Base-by-base conservation (phyloP, 805 yeast species). In the Nakazawaea sp. region DNA sequence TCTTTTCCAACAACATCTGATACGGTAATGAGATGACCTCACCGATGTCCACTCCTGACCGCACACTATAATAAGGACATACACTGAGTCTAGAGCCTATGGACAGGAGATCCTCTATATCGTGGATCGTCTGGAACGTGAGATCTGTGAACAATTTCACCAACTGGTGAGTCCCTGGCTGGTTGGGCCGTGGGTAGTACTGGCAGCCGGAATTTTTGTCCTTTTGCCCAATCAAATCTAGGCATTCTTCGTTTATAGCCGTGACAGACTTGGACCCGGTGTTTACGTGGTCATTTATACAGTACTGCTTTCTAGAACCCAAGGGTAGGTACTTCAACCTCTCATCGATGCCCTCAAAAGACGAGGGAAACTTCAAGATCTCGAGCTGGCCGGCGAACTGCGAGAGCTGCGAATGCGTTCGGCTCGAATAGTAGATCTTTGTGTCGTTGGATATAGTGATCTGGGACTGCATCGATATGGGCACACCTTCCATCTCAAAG, bases 21-120 rank as follows among this genome's bases (percentile, higher is more conserved):
- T 89, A 89, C 0, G 97, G 97, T 30, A 90, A 61, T 0, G 96
- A 78, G 1, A 89, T 66, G 0, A 89, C 75, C 47, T 89, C 97
- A 0, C 87, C 72, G 13, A 64, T 46, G 2, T 70, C 67, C 1
- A 75, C 50, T 2, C 78, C 75, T 5, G 64, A 66, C 27, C 95
- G 63, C 0, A 78, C 63, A 0, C 87, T 78, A 50, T 89, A 89
- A 54, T 89, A 90, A 0, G 97, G 96, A 50, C 97, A 89, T 0
- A 78, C 63, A 4, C 66, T 62, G 25, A 75, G 52, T 3, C 64
- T 49, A 16, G 61, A 52, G 0, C 97, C 97, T 3, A 84, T 49
- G 0, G 50, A 45, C 2, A 68, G 77, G 25, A 88, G 58, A 35
- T 87, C 95, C 55, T 89, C 96, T 33, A 89, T 88, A 55, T 85